phyloP scores from a whole-genome alignment of 1,139 yeast genomes.

The Suhomyces bribrorum region DNA sequence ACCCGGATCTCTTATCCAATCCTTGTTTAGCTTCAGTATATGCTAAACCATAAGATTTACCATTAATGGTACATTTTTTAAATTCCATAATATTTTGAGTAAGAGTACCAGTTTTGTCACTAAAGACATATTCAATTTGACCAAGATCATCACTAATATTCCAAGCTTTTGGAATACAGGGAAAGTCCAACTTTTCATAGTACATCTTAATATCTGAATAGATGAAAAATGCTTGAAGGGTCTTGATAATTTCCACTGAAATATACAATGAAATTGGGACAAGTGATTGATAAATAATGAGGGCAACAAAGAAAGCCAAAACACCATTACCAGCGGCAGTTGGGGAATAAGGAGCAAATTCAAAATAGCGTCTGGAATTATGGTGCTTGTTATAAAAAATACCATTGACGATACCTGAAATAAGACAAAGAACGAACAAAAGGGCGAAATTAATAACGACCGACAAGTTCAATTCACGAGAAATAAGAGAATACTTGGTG shows the following conservation, averaged over 20 bases:
- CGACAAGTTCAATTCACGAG: constrained; percentile 79
- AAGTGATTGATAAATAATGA: constrained; percentile 85
- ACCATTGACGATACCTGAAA: constrained; percentile 84
- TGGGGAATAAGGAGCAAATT: constrained; percentile 48
- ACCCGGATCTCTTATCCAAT: constrained; percentile 81
- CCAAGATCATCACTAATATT: constrained; percentile 96
- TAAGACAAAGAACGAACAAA: constrained; percentile 75
- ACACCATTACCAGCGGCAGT: constrained; percentile 79
- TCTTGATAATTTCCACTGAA: constrained; percentile 91
- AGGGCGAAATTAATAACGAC: constrained; percentile 77
- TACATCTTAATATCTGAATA: constrained; percentile 87
- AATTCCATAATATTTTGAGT: constrained; percentile 98
- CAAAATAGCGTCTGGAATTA: constrained; percentile 69
- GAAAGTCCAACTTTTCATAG: constrained; percentile 81
- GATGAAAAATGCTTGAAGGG: constrained; percentile 91
- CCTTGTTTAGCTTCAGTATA: constrained; percentile 97
- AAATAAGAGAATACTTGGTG: constrained; percentile 78
- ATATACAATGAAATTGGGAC: constrained; percentile 95
- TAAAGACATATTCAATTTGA: constrained; percentile 91
- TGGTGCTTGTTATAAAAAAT: constrained; percentile 55
- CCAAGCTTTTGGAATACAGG: constrained; percentile 97
- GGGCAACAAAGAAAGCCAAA: constrained; percentile 82
- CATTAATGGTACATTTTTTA: constrained; percentile 87
- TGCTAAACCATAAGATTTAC: constrained; percentile 87
- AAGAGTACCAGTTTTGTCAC: constrained; percentile 95